Conservation (phyloP, 106 monocot genomes). For the Dioscorea zingiberensis region DNA sequence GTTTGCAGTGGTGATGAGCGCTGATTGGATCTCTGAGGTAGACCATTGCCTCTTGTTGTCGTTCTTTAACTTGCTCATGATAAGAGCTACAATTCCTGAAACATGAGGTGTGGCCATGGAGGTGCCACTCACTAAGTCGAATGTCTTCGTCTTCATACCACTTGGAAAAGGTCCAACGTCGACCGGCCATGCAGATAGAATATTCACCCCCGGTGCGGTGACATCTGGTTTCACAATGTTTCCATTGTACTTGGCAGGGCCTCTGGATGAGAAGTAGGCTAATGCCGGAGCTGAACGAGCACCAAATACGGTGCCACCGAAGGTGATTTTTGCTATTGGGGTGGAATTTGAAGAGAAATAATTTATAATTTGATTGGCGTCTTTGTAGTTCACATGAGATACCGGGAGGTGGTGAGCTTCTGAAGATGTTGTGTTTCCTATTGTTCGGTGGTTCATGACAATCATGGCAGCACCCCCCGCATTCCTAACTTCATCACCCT, state of each 20-base stretch:
- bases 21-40: conserved; percentile 24
- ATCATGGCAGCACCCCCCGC: conserved; percentile 40
- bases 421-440: conserved; percentile 1
- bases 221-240: conserved; percentile 9
- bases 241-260: conserved; percentile 19
- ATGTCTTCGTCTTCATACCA: background rate
- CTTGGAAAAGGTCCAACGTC: background rate
- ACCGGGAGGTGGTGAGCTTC: conserved; percentile 9
- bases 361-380: background rate
- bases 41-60: conserved; percentile 20
- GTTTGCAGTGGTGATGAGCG: conserved; percentile 20
- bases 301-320: conserved; percentile 20
- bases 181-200: conserved; percentile 35
- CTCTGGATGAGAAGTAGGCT: conserved; percentile 44
- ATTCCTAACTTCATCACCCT: conserved; percentile 10
- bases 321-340: conserved; percentile 16
- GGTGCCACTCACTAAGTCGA: conserved; percentile 19
- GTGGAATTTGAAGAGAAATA: conserved; percentile 7
- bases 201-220: background rate
- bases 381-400: background rate
- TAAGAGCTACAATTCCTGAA: conserved; percentile 15
- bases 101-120: conserved; percentile 29
- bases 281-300: background rate
- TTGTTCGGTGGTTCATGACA: background rate
- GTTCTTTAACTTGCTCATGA: conserved; percentile 7